Evolutionary conservation across 2,329 filamentous ascomycete genomes (phyloP), one percentile per base, ranked within the genome.

Genomic region (Rhynchosporium graminicola): DNA sequence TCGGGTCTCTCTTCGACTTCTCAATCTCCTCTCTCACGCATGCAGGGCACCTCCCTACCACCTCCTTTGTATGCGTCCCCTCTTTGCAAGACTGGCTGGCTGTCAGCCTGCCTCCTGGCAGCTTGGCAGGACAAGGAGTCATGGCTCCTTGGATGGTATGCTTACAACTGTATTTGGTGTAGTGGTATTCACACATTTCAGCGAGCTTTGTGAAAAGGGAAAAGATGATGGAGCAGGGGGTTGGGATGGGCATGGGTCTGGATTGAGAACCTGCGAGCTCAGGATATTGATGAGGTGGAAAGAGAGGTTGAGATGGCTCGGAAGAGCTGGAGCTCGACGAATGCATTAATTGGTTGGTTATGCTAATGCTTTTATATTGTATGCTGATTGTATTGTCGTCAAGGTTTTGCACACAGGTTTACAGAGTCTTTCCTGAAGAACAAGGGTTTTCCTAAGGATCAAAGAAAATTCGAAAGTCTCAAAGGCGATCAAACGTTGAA

Each of bases 181-280:
- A 57, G 29, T 57, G 54, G 13, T 57, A 46, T 10, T 57, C 40
- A 36, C 54, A 57, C 54, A 57, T 57, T 15, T n/a, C 8, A 9
- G 54, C 29, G 28, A 57, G 3, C 13, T 33, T 29, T 2, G 33
- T 46, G 26, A 31, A 12, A 13, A 57, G 43, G 6, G 7, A 12
- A 28, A 8, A 28, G 26, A 57, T 33, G 40, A 57, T 45, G 4
- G 5, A 28, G 51, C 51, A 54, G 36, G 51, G 51, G 20, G 36
- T 42, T 28, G 20, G 20, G 51, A 40, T 10, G 26, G 7, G 26
- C 51, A 54, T 54, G 20, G 20, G 8, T 4, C 12, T 29, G 33
- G 28, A 33, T 13, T 13, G 42, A 43, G 42, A n/a, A n/a, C 3
- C 2, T n/a, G 12, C 13, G 42, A 43, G 42, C 20, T 20, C 33